Evolutionary conservation across 192 early-diverging fungal genomes (phyloP).

Genomic region (Coemansia sp.): DNA sequence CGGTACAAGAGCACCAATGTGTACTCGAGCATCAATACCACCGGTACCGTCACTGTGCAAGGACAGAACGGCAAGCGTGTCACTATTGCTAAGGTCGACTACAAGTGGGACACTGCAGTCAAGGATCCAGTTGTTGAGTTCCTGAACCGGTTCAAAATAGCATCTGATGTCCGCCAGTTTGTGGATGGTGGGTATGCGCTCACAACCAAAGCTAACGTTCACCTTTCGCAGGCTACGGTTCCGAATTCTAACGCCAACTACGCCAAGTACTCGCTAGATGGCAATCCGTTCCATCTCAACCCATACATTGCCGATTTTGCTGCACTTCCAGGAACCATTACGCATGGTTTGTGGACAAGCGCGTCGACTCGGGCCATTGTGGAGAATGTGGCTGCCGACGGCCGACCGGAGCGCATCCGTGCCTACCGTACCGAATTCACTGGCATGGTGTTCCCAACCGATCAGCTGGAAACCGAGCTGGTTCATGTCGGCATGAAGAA

Average conservation of each 20-base stretch:
- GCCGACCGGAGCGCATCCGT: constrained; percentile 78
- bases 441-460: constrained; percentile 86
- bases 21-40: constrained; percentile 70
- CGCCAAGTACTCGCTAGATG: constrained; percentile 76
- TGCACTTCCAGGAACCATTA: constrained; percentile 84
- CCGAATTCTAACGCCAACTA: constrained; percentile 78
- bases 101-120: constrained; percentile 59
- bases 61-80: constrained; percentile 58
- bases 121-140: constrained; percentile 84
- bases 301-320: constrained; percentile 87
- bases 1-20: constrained; percentile 57
- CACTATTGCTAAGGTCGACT: constrained; percentile 77
- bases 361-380: constrained; percentile 88
- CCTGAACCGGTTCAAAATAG: constrained; percentile 68
- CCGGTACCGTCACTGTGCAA: constrained; percentile 61
- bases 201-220: neutral
- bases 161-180: constrained; percentile 72
- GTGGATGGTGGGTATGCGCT: constrained; percentile 62
- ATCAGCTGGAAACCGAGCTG: constrained; percentile 78
- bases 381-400: constrained; percentile 83
- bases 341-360: constrained; percentile 95
- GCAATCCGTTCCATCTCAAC: constrained; percentile 91
- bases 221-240: constrained; percentile 22
- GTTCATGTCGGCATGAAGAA: constrained; percentile 90
- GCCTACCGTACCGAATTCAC: constrained; percentile 77